Conservation (phyloP, 2,329 filamentous ascomycete species). For the Alternaria viburni region DNA sequence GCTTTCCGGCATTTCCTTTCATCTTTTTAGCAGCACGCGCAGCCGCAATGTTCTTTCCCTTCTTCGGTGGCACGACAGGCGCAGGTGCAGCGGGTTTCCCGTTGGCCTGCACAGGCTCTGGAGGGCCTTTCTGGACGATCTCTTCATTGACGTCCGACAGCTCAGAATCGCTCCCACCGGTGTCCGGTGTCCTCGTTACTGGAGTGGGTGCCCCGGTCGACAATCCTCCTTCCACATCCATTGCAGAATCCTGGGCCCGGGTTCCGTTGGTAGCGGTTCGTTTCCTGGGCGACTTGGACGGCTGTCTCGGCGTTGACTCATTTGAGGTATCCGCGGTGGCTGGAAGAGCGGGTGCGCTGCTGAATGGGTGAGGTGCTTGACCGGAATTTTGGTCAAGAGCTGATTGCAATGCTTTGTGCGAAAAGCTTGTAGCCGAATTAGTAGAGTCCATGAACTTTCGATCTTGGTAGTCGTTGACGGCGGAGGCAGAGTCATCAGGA, state of each 20-base stretch:
- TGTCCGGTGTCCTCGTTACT: constrained; percentile 35
- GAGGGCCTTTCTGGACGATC: constrained; percentile 44
- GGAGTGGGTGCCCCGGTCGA: constrained; percentile 37
- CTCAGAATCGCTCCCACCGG: constrained; percentile 43
- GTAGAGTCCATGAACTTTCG: constrained; percentile 9
- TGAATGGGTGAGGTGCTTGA: constrained; percentile 33
- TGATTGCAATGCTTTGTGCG: constrained; percentile 24
- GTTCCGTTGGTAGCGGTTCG: constrained; percentile 30
- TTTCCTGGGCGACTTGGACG: constrained; percentile 44
- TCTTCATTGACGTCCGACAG: constrained; percentile 49
- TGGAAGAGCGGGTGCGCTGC: constrained; percentile 36
- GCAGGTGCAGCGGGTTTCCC: constrained; percentile 25
- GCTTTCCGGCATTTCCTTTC: constrained; percentile 38
- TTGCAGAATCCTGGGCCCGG: constrained; percentile 19
- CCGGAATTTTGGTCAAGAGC: constrained; percentile 16
- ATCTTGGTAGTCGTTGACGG: constrained; percentile 27
- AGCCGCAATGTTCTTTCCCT: constrained; percentile 30
- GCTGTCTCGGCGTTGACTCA: constrained; percentile 33
- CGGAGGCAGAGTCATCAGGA: constrained; percentile 32
- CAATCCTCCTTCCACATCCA: constrained; percentile 31
- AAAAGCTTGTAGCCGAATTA: constrained; percentile 21
- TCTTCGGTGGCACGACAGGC: constrained; percentile 30
- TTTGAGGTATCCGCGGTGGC: constrained; percentile 27
- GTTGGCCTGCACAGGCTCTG: constrained; percentile 36
- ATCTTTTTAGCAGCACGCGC: constrained; percentile 42